These are phyloP conservation scores for Dioszegia aurantiaca DNA, from an alignment of 768 basidiomycete genomes.

Conservation along the genomic window DNA sequence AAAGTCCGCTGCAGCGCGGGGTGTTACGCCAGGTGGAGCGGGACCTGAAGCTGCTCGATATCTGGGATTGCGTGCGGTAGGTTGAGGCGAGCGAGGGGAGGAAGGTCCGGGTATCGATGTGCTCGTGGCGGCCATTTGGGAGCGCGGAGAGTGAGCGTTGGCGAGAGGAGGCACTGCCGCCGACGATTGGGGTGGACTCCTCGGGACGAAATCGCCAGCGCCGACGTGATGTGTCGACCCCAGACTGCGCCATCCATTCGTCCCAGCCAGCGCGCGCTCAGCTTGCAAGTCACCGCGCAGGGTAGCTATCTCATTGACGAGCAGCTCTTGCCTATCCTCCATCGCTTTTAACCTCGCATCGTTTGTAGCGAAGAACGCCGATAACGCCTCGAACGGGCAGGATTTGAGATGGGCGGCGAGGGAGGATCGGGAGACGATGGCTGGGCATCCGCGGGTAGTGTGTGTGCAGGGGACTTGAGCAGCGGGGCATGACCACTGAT, in stretches of 20 bases:
- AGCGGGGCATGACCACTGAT: constrained; percentile 34
- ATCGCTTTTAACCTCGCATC: constrained; percentile 20
- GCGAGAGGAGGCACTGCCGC: no score
- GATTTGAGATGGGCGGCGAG: constrained; percentile 25
- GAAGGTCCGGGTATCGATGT: no score
- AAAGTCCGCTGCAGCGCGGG: constrained; percentile 30
- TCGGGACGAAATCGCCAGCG: no score
- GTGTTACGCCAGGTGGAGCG: constrained; percentile 13
- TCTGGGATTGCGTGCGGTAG: no score
- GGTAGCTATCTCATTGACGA: constrained; percentile 10
- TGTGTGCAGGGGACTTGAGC: constrained; percentile 31
- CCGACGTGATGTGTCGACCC: not conserved
- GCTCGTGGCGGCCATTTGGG: no score
- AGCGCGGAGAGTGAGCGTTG: no score
- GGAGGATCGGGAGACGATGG: constrained; percentile 19
- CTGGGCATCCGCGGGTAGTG: constrained; percentile 27
- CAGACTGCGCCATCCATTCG: constrained; percentile 9
- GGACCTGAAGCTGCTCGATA: not conserved
- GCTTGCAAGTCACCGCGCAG: constrained; percentile 13
- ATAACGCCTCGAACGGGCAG: constrained; percentile 33
- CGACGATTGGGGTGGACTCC: no score
- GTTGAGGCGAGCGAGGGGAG: no score
- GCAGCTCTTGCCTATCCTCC: constrained; percentile 17
- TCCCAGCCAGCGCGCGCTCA: not conserved
- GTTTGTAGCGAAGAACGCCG: constrained; percentile 23